A percentile compares a stretch with the other conserved stretches of the same genome.
phyloP scores from a whole-genome alignment of 192 early-diverging fungal genomes.

The Pilaira anomala region DNA sequence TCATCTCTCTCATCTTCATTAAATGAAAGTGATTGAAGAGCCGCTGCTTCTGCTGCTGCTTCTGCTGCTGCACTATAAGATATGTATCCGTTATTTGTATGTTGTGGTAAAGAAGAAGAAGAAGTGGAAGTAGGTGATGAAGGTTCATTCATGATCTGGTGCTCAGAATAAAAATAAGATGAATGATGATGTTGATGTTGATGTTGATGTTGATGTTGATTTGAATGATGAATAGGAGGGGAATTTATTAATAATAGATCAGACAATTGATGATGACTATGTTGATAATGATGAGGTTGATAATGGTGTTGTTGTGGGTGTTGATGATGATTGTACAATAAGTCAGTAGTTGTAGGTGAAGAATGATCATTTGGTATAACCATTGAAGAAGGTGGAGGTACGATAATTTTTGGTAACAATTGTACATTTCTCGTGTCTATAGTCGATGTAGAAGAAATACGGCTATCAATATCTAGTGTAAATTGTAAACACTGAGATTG shows the following conservation, averaged over 20 bases:
- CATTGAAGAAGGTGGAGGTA: conserved; percentile 10
- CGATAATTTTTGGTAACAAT: background rate
- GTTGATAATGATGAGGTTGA: background rate
- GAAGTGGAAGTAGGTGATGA: background rate
- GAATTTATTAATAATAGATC: background rate
- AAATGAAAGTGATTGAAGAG: background rate
- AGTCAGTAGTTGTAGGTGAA: too few relatives aligned
- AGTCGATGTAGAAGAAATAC: background rate
- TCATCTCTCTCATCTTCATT: background rate
- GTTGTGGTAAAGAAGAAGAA: background rate
- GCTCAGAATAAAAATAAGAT: background rate
- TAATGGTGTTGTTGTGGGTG: background rate
- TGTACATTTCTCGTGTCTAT: background rate
- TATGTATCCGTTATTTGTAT: background rate
- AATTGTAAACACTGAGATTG: conserved; percentile 14
- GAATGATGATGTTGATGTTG: background rate
- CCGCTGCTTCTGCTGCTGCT: conserved; percentile 2
- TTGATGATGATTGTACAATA: too few relatives aligned
- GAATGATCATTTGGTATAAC: conserved; percentile 16
- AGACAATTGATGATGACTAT: background rate
- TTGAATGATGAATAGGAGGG: background rate
- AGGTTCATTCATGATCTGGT: background rate
- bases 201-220: background rate
- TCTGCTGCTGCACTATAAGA: background rate
- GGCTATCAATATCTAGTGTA: conserved; percentile 5